Evolutionary conservation across 345 rosid genomes (phyloP), one percentile per base, ranked within the genome.

Genomic region (Conringia planisiliqua): DNA sequence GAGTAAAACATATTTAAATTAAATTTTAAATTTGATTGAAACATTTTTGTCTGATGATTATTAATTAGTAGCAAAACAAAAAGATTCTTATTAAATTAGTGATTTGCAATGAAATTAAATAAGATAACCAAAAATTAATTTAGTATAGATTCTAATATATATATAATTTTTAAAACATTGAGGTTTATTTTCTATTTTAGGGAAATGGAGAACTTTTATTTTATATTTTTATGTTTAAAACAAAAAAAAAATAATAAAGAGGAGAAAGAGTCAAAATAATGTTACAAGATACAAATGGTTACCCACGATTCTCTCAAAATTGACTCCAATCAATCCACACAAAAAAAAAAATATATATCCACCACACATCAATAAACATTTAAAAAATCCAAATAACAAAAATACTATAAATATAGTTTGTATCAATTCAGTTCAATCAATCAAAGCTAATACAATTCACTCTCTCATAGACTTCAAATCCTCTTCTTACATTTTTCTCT

Each of bases 231-330:
- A 0, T 32, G 38, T 56, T 17, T 46, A 36, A 66, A 22, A 22
- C 1, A 22, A 22, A 22, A 65, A 73, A 46, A 56, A 33, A 10
- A 33, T 56, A 43, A 54, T 1, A 36, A 39, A 27, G 12, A 24
- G 50, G 20, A 61, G 70, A 69, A 62, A 62, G 0, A 6, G 70
- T 76, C 79, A 69, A 76, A 30, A 0, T 0, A 1, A 69, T 76
- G 10, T 54, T 69, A 69, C 10, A 0, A 35, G 29, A 62, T 52
- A 70, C 66, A 62, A 54, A 55, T 55, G 80, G 75, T 36, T 2
- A 62, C 13, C 75, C 80, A 54, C 44, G 55, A 62, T 70, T 62
- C 40, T 76, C 80, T 76, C 71, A 54, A 26, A 14, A 76, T 39
- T 10, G 10, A 62, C n/a, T 62, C 50, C 16, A 62, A 62, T 70